Evolutionary conservation across 2,329 filamentous ascomycete genomes (phyloP), one percentile per base, ranked within the genome.

Genomic region (Fusarium sp.): DNA sequence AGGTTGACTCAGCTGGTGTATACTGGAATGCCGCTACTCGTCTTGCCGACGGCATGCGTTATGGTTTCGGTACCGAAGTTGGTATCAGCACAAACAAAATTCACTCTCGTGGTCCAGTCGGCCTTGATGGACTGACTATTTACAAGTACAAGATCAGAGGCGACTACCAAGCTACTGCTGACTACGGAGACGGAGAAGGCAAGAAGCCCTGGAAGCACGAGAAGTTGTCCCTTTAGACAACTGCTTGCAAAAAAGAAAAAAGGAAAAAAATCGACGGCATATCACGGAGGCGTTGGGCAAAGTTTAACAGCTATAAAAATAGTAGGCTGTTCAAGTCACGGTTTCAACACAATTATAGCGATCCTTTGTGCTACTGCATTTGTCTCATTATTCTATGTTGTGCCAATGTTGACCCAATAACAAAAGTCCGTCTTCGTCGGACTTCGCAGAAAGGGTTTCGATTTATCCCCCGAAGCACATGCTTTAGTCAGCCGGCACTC

Each of bases 61-160:
- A 97, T 81, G 96, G 96, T 12, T 99, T 99, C 83, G 96, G 96
- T 53, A 98, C 96, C 1, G 96, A 99, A 84, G 96, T 99, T 30
- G 96, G 96, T 61, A 98, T 99, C 83, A 97, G 94, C 85, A 99
- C 96, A 56, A 99, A 98, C 86, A 99, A 98, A 86, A 97, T 99
- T 73, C 96, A 99, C 81, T 93, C 94, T 3, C 88, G 96, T 57
- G 96, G 96, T 1, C 96, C 96, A 0, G 96, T 99, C 10, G 96
- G 96, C 3, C 85, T 99, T 59, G 96, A 98, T 80, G 96, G 96
- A 2, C 83, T 99, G 81, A 97, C 94, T 81, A 98, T 98, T 71
- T 98, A 99, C 85, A 98, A 98, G 86, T 99, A 98, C 86, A 90
- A 96, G 82, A 88, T 99, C 72, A 87, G 93, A 42, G 96, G 96